Evolutionary conservation across 1,284 basidiomycete genomes (phyloP), one percentile per base, ranked within the genome.

Genomic region (Ceratobasidium sp.): DNA sequence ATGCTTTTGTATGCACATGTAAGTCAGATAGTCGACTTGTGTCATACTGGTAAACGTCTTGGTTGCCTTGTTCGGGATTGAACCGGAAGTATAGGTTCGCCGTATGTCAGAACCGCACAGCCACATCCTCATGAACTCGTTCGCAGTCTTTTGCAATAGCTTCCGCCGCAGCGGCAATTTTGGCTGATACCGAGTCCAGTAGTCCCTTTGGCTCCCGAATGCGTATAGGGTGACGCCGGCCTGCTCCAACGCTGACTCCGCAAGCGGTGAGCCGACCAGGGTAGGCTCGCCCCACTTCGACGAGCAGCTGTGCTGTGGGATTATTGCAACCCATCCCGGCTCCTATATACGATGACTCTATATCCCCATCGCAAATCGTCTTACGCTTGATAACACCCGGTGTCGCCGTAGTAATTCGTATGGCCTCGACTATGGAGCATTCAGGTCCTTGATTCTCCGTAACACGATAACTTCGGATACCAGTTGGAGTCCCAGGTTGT

Each of bases 261-360:
- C 42, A 47, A 4, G 57, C 32, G 13, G 49, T 5, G 17, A 34
- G 27, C n/a, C 31, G 57, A 17, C 27, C 31, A 15, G 57, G 56
- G 25, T 45, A 58, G 8, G 40, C 38, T 12, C 6, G n/a, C 25
- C 31, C 22, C 6, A 38, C 40, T 43, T 58, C 56, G 1, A 10
- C 20, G 3, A 60, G 22, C 7, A 32, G 15, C 10, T 60, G 43
- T 5, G 27, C 29, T 3, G 57, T 49, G 4, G 57, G 57, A n/a
- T 60, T 60, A 22, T 60, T 60, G 29, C 43, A 60, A 15, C 57
- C 57, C 15, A 60, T 10, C 27, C 57, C 62, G 7, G 40, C 62
- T 34, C 38, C 57, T 1, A 60, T 31, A 22, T 31, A 60, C 17
- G 29, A 13, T 20, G 31, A 34, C 22, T 47, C 3, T 20, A 32